Conservation (phyloP, 2,329 filamentous ascomycete genomes). For the Paracorniculantispora psalliotae region DNA sequence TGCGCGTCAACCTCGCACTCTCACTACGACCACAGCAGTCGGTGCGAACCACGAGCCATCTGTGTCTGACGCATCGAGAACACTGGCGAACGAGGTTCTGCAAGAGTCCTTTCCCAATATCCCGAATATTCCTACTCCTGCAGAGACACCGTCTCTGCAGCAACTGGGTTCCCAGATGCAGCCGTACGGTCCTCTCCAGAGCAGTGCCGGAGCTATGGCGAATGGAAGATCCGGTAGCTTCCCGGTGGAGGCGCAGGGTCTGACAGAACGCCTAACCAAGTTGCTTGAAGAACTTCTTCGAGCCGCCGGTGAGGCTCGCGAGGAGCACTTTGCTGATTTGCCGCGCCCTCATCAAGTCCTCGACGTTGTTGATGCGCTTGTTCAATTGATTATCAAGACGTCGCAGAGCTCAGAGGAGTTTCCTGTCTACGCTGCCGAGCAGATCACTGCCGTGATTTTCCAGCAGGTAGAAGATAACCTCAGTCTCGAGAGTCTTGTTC, state of each 20-base stretch:
- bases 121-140: conserved; percentile 53
- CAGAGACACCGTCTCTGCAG: conserved; percentile 54
- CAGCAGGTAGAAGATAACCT: conserved; percentile 50
- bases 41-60: conserved; percentile 44
- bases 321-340: conserved; percentile 57
- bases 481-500: conserved; percentile 56
- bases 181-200: conserved; percentile 51
- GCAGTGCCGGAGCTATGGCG: conserved; percentile 29
- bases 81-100: conserved; percentile 58
- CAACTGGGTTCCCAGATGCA: conserved; percentile 49
- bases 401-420: conserved; percentile 58
- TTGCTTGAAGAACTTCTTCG: conserved; percentile 53
- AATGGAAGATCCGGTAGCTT: conserved; percentile 47
- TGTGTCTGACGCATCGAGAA: conserved; percentile 55
- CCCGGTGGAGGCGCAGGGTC: conserved; percentile 47
- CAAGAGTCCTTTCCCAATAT: conserved; percentile 56
- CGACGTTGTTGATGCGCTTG: conserved; percentile 58
- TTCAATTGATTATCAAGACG: conserved; percentile 58
- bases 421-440: conserved; percentile 53
- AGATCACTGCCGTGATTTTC: conserved; percentile 55
- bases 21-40: conserved; percentile 47
- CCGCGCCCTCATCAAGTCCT: conserved; percentile 54
- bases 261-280: conserved; percentile 54
- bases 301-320: conserved; percentile 46
- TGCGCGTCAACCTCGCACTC: conserved; percentile 71